A percentile compares a stretch with the other conserved stretches of the same genome.
Evolutionary conservation across 2,329 filamentous ascomycete species (phyloP).

Genomic region (Pseudocercospora fijiensis): DNA sequence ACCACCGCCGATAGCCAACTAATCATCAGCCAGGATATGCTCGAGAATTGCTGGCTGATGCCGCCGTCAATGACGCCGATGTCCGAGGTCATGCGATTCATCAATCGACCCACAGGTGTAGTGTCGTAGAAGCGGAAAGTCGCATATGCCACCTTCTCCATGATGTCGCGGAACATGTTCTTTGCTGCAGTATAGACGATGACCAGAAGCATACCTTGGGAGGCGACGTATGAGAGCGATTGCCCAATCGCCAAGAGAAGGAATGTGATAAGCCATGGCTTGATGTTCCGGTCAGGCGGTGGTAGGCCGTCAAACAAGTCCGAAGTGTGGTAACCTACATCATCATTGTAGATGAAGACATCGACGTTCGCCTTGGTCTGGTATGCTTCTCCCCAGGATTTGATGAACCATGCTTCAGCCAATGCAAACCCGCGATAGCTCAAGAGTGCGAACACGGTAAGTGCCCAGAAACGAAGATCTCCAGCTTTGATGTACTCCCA

Average conservation of each 20-base stretch:
- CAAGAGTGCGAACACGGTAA: slow-evolving; percentile 62
- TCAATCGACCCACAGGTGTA: slow-evolving; percentile 82
- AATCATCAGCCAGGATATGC: slow-evolving; percentile 68
- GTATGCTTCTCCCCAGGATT: slow-evolving; percentile 82
- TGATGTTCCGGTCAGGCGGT: slow-evolving; percentile 63
- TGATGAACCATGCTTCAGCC: slow-evolving; percentile 75
- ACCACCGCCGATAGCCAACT: slow-evolving; percentile 70
- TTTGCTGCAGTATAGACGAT: slow-evolving; percentile 78
- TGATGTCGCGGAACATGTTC: slow-evolving; percentile 69
- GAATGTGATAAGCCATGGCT: slow-evolving; percentile 73
- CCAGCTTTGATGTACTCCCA: slow-evolving; percentile 84
- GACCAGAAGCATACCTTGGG: slow-evolving; percentile 67
- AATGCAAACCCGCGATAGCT: slow-evolving; percentile 65
- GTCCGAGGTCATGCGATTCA: slow-evolving; percentile 89
- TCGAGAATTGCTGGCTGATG: slow-evolving; percentile 72
- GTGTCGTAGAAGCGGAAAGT: slow-evolving; percentile 90
- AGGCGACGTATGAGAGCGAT: slow-evolving; percentile 59
- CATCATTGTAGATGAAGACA: slow-evolving; percentile 18
- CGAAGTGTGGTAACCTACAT: slow-evolving; percentile 21
- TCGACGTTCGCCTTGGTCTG: slow-evolving; percentile 33
- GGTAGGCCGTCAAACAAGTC: slow-evolving; percentile 58
- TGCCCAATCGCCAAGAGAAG: slow-evolving; percentile 63
- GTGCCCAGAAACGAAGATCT: slow-evolving; percentile 68
- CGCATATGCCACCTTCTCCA: slow-evolving; percentile 71
- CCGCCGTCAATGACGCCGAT: slow-evolving; percentile 86